These are phyloP conservation scores for Chernovozyma aurita DNA, from an alignment of 1,139 yeast genomes.

Conservation along the genomic window DNA sequence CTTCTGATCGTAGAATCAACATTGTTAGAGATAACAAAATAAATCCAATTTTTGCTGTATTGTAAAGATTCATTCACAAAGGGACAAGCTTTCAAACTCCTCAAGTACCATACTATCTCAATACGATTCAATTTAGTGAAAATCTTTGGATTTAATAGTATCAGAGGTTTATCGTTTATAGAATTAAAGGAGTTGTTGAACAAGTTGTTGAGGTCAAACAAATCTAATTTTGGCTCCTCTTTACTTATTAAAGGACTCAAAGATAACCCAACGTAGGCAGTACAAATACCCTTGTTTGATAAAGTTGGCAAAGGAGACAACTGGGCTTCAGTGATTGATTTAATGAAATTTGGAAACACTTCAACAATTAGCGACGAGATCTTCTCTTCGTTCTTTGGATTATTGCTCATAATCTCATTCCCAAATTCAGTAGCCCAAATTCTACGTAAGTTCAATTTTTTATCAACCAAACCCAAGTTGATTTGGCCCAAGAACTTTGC, in stretches of 20 bases:
- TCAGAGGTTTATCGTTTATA: constrained; percentile 35
- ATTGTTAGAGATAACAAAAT: constrained; percentile 33
- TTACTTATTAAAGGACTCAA: not conserved
- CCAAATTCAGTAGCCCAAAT: constrained; percentile 65
- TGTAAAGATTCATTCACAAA: constrained; percentile 4
- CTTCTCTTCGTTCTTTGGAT: not conserved
- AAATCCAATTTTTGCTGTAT: constrained; percentile 34
- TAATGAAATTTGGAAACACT: constrained; percentile 26
- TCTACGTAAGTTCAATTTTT: constrained; percentile 58
- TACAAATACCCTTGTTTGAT: constrained; percentile 44
- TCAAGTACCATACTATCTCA: constrained; percentile 51
- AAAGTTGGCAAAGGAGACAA: constrained; percentile 47
- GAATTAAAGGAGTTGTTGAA: constrained; percentile 19
- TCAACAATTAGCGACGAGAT: constrained; percentile 11
- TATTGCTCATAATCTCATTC: constrained; percentile 12
- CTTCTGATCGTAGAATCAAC: constrained; percentile 31
- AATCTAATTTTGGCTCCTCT: not conserved
- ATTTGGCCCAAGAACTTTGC: constrained; percentile 27
- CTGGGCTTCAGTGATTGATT: constrained; percentile 40
- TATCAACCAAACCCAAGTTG: constrained; percentile 57
- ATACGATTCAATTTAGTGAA: constrained; percentile 44
- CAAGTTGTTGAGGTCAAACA: constrained; percentile 3
- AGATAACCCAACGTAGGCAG: constrained; percentile 39
- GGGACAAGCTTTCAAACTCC: constrained; percentile 28
- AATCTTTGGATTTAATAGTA: constrained; percentile 43